Percentiles rank a stretch among this genome's conserved stretches.
Conservation (phyloP, 257 asterid species). For the Catharanthus roseus region DNA sequence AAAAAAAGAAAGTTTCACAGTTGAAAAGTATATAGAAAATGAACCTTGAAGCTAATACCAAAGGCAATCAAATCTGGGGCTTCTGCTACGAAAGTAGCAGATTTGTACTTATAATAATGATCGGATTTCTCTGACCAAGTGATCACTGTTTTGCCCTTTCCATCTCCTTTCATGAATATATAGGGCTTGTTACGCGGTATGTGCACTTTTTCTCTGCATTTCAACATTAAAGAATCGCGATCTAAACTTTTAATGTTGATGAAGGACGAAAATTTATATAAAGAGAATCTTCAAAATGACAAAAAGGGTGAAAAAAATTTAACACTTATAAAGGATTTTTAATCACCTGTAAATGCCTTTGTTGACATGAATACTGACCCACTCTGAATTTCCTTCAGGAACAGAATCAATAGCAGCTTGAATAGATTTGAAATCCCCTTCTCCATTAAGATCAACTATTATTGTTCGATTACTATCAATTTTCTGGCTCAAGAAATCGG, state of each 20-base stretch:
- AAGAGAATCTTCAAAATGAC: neutral
- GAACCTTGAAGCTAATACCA: conserved; percentile 81
- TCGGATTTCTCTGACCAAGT: conserved; percentile 52
- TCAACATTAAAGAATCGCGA: neutral
- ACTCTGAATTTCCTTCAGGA: conserved; percentile 60
- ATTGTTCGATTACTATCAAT: conserved; percentile 34
- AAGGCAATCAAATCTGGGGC: conserved; percentile 70
- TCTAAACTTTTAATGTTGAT: no score
- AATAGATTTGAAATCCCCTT: conserved; percentile 56
- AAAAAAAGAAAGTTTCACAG: neutral
- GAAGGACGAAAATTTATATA: no score
- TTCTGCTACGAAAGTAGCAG: conserved; percentile 63
- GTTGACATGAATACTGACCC: conserved; percentile 53
- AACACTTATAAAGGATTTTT: no score
- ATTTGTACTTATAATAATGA: conserved; percentile 23
- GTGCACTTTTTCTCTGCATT: conserved; percentile 58
- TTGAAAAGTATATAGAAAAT: neutral
- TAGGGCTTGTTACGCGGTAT: conserved; percentile 56
- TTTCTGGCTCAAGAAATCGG: conserved; percentile 38
- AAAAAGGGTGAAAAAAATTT: neutral
- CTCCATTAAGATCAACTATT: conserved; percentile 52
- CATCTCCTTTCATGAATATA: conserved; percentile 74
- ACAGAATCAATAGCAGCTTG: conserved; percentile 68
- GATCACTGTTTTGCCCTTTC: conserved; percentile 57
- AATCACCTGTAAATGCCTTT: conserved; percentile 71